These are phyloP conservation scores for Hypoxylon fragiforme DNA, from an alignment of 495 filamentous ascomycete species.

Conservation along the genomic window DNA sequence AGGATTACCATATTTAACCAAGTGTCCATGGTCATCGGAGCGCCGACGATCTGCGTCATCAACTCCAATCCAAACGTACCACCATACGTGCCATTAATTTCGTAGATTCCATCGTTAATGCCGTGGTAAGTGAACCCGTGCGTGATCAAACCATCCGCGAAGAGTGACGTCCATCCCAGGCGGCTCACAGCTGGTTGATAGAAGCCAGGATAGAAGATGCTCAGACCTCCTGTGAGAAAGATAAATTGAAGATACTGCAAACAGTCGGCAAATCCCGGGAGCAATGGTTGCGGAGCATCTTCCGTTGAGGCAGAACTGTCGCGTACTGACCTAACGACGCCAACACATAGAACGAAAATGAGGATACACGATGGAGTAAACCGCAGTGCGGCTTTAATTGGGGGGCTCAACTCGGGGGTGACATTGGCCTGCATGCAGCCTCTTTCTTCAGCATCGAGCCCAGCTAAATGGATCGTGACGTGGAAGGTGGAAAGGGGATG, in stretches of 20 bases:
- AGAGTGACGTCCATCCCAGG: conserved; percentile 17
- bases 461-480: not conserved
- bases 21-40: conserved; percentile 15
- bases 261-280: conserved; percentile 46
- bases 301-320: not conserved
- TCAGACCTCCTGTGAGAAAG: conserved; percentile 70
- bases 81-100: conserved; percentile 23
- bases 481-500: not conserved
- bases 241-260: conserved; percentile 80
- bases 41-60: conserved; percentile 25
- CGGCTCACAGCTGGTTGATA: conserved; percentile 66
- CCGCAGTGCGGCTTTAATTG: not conserved
- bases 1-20: conserved; percentile 28
- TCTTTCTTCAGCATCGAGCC: not conserved
- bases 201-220: conserved; percentile 73
- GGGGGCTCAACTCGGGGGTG: not conserved
- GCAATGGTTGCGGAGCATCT: not conserved
- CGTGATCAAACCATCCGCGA: conserved; percentile 11
- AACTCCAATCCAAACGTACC: conserved; percentile 23
- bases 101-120: conserved; percentile 19
- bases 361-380: not conserved
- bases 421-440: not conserved
- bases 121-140: conserved; percentile 12
- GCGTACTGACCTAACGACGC: not conserved
- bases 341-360: not conserved